Evolutionary conservation across 306 rosid species (phyloP).

Genomic region (Morella rubra): DNA sequence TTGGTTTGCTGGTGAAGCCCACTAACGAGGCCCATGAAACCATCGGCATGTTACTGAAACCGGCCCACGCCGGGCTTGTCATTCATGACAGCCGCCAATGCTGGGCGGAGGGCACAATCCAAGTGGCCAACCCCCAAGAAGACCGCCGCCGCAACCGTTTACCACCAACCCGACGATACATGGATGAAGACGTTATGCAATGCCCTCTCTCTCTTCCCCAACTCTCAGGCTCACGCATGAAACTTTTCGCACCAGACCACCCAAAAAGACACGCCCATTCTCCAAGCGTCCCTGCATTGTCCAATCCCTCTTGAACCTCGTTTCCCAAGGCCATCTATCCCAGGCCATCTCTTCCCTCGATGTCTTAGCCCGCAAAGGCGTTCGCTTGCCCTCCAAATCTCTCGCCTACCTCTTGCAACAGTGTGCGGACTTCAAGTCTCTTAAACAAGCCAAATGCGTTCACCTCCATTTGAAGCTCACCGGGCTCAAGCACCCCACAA

Average conservation of each 20-base stretch:
- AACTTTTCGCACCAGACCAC: conserved; percentile 16
- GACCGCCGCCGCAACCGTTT: neutral
- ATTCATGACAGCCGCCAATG: conserved; percentile 17
- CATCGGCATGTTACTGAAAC: neutral
- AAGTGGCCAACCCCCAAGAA: neutral
- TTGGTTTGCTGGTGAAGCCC: neutral
- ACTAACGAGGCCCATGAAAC: neutral
- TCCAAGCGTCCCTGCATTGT: conserved; percentile 53
- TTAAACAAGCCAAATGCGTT: conserved; percentile 56
- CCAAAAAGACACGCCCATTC: conserved; percentile 22
- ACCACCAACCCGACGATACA: conserved; percentile 3
- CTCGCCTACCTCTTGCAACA: conserved; percentile 58
- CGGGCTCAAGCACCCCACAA: conserved; percentile 63
- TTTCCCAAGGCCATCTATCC: conserved; percentile 44
- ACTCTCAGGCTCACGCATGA: conserved; percentile 19
- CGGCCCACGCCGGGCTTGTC: neutral
- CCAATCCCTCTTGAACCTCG: conserved; percentile 43
- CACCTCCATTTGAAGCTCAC: conserved; percentile 69
- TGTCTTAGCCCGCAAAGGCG: conserved; percentile 51
- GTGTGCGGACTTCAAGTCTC: conserved; percentile 49
- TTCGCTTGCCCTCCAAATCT: conserved; percentile 62
- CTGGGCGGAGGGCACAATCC: conserved; percentile 18
- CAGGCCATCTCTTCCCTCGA: conserved; percentile 71
- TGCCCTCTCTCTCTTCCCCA: conserved; percentile 52
- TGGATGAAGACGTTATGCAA: conserved; percentile 55